Evolutionary conservation across 257 asterid species (phyloP).

Genomic region (Capsicum rhomboideum): DNA sequence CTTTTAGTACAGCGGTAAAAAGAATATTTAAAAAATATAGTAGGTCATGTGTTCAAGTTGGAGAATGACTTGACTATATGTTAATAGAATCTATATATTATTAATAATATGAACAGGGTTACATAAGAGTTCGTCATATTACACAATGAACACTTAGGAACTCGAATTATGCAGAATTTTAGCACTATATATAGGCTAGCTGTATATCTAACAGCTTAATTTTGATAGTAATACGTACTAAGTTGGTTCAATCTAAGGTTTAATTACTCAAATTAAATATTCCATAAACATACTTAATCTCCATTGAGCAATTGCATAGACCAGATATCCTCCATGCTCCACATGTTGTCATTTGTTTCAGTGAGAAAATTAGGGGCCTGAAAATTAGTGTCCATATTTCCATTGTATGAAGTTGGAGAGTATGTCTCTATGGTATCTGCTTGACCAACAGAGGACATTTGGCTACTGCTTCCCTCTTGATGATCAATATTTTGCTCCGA

Average conservation of each 20-base stretch:
- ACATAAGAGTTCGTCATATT: background rate
- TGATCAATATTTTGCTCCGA: constrained; percentile 24
- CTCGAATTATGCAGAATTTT: background rate
- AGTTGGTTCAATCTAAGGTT: background rate
- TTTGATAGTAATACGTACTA: background rate
- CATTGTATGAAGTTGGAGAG: constrained; percentile 50
- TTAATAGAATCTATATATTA: background rate
- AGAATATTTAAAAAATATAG: too few relatives aligned
- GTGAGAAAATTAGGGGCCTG: constrained; percentile 36
- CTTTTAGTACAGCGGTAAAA: background rate
- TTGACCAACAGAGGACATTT: constrained; percentile 25
- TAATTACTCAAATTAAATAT: background rate
- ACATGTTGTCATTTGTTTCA: constrained; percentile 53
- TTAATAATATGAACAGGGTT: constrained; percentile 1
- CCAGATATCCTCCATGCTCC: constrained; percentile 97
- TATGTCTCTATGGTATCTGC: constrained; percentile 50
- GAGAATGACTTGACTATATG: background rate
- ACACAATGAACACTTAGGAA: background rate
- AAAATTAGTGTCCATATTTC: constrained; percentile 30
- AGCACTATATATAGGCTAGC: background rate
- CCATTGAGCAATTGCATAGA: constrained; percentile 68
- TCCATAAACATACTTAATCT: constrained; percentile 5
- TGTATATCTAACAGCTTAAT: background rate
- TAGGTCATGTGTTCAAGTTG: background rate
- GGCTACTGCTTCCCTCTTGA: constrained; percentile 53